These are phyloP conservation scores for Podila horticola DNA, from an alignment of 192 early-diverging fungal genomes.

Conservation along the genomic window DNA sequence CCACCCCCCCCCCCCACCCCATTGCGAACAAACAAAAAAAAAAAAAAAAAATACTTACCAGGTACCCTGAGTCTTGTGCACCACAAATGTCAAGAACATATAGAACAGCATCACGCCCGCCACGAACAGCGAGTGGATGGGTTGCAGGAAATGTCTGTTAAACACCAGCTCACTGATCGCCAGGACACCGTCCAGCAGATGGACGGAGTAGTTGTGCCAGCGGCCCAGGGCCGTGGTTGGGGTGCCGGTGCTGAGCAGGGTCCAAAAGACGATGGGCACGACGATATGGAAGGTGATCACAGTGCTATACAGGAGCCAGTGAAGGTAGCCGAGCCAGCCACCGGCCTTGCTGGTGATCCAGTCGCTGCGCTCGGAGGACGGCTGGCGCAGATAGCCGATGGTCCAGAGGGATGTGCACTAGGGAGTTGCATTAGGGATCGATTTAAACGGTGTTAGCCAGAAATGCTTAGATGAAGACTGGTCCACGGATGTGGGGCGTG, in stretches of 20 bases:
- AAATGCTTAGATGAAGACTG: too few species aligned
- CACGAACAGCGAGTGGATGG: conserved; percentile 26
- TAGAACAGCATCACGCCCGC: conserved; percentile 37
- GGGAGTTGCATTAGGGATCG: too few species aligned
- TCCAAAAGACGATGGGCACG: conserved; percentile 54
- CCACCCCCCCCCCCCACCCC: too few species aligned
- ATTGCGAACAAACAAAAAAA: not conserved
- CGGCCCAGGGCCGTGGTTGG: not conserved
- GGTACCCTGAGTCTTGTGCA: conserved; percentile 18
- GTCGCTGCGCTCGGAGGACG: not conserved
- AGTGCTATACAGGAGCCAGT: conserved; percentile 46
- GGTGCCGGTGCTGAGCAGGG: conserved; percentile 14
- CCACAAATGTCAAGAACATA: conserved; percentile 46
- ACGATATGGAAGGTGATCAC: conserved; percentile 38
- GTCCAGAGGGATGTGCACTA: conserved; percentile 37
- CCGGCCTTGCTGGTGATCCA: conserved; percentile 23
- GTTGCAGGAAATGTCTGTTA: conserved; percentile 43
- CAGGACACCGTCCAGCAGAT: conserved; percentile 40
- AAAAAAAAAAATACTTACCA: conserved; percentile 7
- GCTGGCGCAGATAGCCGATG: conserved; percentile 30
- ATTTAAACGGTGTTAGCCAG: too few species aligned
- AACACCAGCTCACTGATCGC: conserved; percentile 39
- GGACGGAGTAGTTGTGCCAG: conserved; percentile 31
- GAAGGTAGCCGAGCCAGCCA: conserved; percentile 31
- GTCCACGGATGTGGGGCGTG: too few species aligned